phyloP scores from a whole-genome alignment of 495 filamentous ascomycete species.

The Stereocaulon alpinum region DNA sequence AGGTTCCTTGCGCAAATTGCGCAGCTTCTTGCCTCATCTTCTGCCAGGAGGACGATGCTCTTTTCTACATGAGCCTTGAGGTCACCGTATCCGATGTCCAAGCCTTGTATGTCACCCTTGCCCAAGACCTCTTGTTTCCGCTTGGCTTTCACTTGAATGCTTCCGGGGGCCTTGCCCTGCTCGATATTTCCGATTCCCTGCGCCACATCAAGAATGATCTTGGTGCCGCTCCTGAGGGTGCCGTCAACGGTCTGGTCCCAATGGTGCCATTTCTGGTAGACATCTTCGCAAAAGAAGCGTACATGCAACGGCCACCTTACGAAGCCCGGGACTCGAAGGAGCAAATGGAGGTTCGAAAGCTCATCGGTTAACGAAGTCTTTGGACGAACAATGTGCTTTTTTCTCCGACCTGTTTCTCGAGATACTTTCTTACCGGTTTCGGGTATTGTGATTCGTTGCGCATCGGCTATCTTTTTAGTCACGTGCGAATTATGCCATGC shows the following conservation, averaged over 20 bases:
- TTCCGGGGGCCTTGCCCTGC: constrained; percentile 4
- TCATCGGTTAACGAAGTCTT: constrained; percentile 48
- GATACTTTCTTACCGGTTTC: constrained; percentile 27
- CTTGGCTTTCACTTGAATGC: constrained; percentile 17
- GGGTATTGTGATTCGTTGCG: constrained; percentile 38
- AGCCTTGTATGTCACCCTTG: constrained; percentile 7
- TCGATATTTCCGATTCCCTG: constrained; percentile 3
- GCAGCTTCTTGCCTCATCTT: constrained; percentile 47
- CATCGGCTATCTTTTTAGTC: constrained; percentile 57
- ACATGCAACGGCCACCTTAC: constrained; percentile 68
- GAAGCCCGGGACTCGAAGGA: constrained; percentile 71
- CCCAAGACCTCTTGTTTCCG: constrained; percentile 1
- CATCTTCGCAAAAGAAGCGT: constrained; percentile 67
- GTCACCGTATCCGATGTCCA: constrained; percentile 56
- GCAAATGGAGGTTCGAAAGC: constrained; percentile 64
- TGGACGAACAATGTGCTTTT: constrained; percentile 38
- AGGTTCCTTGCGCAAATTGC: constrained; percentile 50
- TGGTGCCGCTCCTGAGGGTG: constrained; percentile 39
- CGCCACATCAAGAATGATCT: constrained; percentile 46
- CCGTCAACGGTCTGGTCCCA: constrained; percentile 43
- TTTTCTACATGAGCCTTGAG: constrained; percentile 65
- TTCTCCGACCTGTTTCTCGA: constrained; percentile 7
- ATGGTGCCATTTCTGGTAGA: constrained; percentile 53
- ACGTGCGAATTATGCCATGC: constrained; percentile 77
- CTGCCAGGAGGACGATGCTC: constrained; percentile 51